A percentile compares a stretch with the other conserved stretches of the same genome.
Conservation (phyloP, 2,329 filamentous ascomycete species). For the Alternaria conjuncta region DNA sequence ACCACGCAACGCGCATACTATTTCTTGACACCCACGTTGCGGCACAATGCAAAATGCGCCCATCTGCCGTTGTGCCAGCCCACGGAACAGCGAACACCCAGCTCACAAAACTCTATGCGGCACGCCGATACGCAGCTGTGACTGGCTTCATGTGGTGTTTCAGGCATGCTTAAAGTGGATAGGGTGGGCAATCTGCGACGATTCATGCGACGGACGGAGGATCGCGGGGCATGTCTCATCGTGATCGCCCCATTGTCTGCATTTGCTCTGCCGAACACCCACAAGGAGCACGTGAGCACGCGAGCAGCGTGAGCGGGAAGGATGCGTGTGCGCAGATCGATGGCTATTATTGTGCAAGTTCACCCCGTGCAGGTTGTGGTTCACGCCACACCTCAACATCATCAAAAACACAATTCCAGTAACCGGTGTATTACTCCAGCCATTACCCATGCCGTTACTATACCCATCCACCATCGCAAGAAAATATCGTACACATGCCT, state of each 20-base stretch:
- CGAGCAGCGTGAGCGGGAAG: background rate
- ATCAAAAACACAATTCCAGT: background rate
- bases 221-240: background rate
- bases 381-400: background rate
- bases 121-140: background rate
- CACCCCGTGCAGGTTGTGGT: fast-evolving
- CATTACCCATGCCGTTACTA: background rate
- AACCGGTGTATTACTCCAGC: background rate
- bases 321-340: background rate
- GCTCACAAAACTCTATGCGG: background rate
- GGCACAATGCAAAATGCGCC: background rate
- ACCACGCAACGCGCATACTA: background rate
- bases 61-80: too few species aligned
- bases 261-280: background rate
- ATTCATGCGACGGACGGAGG: background rate
- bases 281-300: background rate
- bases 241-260: background rate
- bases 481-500: background rate
- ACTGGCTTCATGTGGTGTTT: background rate
- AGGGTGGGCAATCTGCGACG: background rate
- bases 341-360: background rate
- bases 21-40: background rate
- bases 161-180: background rate
- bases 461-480: background rate
- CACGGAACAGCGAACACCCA: background rate